Evolutionary conservation across 2,329 filamentous ascomycete species (phyloP), one percentile per base, ranked within the genome.

Genomic region (Ceratocystis smalleyi): DNA sequence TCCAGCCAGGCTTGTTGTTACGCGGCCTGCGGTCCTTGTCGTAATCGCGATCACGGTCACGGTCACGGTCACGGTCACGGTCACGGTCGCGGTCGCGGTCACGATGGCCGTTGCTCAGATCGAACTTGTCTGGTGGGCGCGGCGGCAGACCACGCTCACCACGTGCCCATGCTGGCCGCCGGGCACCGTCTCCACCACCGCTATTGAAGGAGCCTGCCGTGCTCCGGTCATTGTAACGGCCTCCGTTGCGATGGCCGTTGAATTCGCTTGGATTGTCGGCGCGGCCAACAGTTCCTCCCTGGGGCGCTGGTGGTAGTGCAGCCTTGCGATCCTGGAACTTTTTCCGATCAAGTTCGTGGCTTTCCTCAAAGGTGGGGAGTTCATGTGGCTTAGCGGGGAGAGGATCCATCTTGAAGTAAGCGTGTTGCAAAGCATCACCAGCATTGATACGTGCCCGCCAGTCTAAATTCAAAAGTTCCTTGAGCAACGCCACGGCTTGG

Each of bases 341-440:
- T 72, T 91, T 84, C 61, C 92, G 83, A 72, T 99, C 94, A n/a
- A 97, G 79, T 74, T 99, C 94, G 74, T 99, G 94, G 55, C 91
- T 96, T 70, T 96, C 92, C 72, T 95, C 89, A 71, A 96, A 97
- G 17, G 78, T 82, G 1, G 94, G 94, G n/a, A 99, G 81, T 61
- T 97, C 91, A 68, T 87, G 86, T 0, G 94, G 90, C 64, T 83
- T 82, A 47, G 91, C 85, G 7, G 94, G 94, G 3, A 87, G 78
- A 3, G 94, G 94, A 0, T 81, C 75, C 65, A 83, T 87, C 67
- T 83, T 86, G 77, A 99, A 97, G 74, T 96, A 99, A 0, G 89
- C 85, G 71, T 99, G 94, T 68, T 95, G 83, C 24, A 99, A 77
- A 0, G 94, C 94, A 75, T 99, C 94, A 30, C 95, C 88, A 0